Base-by-base conservation (phyloP, 2,329 filamentous ascomycete genomes). In the Neonectria magnoliae region DNA sequence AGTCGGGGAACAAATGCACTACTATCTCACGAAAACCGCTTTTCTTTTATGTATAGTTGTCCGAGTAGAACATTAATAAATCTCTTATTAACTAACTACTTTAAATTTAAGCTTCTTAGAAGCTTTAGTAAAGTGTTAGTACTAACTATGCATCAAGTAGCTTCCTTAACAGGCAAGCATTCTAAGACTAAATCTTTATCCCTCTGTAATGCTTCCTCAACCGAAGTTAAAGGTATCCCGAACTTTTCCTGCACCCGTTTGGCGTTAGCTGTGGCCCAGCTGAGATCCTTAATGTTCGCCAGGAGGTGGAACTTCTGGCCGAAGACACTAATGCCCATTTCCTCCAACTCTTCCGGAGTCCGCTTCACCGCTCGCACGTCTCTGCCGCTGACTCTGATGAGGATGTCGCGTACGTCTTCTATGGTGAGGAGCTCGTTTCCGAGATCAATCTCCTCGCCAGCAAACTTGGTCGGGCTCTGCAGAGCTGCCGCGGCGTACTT, bases 401-500 rank as follows among this genome's bases (percentile, higher is more conserved):
- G 63, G 14, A 78, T 73, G 11, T 75, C 68, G 27, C 70, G 66
- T 0, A 74, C 59, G 42, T 80, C 70, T 58, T 79, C 61, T n/a
- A 78, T 70, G 1, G 71, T 73, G 1, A 79, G 42, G 1, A 57
- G 14, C n/a, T 77, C 76, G 48, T 68, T 69, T 1, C 56, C 68
- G 4, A 80, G 65, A 2, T 78, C 71, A n/a, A 80, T 76, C 41
- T 74, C 76, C 11, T 76, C 67, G 5, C 72, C 70, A 2, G 31
- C 56, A 45, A 79, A 80, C 55, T 70, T 76, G 44, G 51, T 53
- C 4, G 76, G 76, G 18, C 78, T 51, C 50, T 66, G 71, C 3
- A 80, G 38, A 6, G 78, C 78, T 1, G 76, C 75, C 1, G 76
- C 72, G 1, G 70, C 77, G 54, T 78, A 80, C 61, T 58, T 73